phyloP scores from a whole-genome alignment of 805 yeast species.

The Cyberlindnera misumaiensis region DNA sequence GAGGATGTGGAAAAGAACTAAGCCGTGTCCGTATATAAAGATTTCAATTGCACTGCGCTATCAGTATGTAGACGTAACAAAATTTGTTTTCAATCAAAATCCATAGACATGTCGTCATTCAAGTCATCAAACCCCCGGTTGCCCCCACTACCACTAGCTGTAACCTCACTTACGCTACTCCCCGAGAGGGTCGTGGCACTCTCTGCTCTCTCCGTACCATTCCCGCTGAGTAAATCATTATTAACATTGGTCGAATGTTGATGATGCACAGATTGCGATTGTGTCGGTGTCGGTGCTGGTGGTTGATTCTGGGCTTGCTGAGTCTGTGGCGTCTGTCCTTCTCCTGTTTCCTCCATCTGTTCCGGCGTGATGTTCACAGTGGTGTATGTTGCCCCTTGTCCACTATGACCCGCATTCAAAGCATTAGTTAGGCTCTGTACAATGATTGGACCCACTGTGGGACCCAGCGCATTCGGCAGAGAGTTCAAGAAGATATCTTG shows the following conservation, averaged over 20 bases:
- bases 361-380: constrained; percentile 3
- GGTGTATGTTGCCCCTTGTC: constrained; percentile 11
- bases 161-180: too few species aligned
- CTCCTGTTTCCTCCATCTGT: neutral
- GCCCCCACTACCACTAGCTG: neutral
- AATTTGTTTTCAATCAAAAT: constrained; percentile 3
- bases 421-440: constrained; percentile 11
- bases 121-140: neutral
- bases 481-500: constrained; percentile 7
- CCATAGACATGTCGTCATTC: constrained; percentile 1
- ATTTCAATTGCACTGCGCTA: too few species aligned
- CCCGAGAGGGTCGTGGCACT: too few species aligned
- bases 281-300: neutral
- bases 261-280: neutral
- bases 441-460: constrained; percentile 10
- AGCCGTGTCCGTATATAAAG: neutral
- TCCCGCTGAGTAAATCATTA: neutral
- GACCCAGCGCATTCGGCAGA: constrained; percentile 8
- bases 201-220: too few species aligned
- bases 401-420: constrained; percentile 7
- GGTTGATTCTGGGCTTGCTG: neutral
- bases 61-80: too few species aligned
- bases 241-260: neutral
- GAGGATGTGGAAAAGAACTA: constrained; percentile 4
- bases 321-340: neutral